Percentiles rank a stretch among this genome's conserved stretches.
Conservation (phyloP, 164 flowering plant genomes). For the Stephania yunnanensis region DNA sequence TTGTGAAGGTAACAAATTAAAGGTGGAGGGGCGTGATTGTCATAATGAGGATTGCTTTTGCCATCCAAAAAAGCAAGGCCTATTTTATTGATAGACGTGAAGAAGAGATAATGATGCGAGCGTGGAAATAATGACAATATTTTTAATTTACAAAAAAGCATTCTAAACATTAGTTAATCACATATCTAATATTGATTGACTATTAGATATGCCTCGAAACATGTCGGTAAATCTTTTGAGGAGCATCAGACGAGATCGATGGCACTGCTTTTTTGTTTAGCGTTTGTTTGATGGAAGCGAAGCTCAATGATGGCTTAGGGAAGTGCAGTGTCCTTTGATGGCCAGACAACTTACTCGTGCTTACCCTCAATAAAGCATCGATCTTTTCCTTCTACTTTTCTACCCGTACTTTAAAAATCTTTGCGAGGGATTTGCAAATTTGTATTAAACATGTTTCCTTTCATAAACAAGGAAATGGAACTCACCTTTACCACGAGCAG, state of each 20-base stretch:
- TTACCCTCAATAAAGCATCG: neutral
- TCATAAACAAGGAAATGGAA: neutral
- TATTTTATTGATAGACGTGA: neutral
- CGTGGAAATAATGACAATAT: neutral
- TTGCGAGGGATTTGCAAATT: neutral
- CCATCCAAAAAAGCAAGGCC: neutral
- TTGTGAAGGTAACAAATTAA: neutral
- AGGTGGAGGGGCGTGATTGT: neutral
- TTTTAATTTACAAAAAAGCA: no score
- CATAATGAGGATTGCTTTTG: neutral
- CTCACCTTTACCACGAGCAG: no score
- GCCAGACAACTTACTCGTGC: neutral
- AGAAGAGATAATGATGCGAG: constrained; percentile 4
- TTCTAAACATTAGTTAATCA: no score
- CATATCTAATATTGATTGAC: no score
- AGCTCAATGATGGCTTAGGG: no score
- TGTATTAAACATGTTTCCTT: no score
- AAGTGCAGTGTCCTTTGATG: no score
- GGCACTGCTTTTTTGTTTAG: no score
- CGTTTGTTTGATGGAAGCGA: no score
- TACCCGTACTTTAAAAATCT: neutral
- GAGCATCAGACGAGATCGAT: no score
- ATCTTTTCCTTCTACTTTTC: neutral
- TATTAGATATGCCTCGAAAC: no score
- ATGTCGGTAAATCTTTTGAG: no score